A percentile compares a stretch with the other conserved stretches of the same genome.
These are phyloP conservation scores for Epichloe festucae DNA, from an alignment of 2,329 filamentous ascomycete species.

Conservation along the genomic window DNA sequence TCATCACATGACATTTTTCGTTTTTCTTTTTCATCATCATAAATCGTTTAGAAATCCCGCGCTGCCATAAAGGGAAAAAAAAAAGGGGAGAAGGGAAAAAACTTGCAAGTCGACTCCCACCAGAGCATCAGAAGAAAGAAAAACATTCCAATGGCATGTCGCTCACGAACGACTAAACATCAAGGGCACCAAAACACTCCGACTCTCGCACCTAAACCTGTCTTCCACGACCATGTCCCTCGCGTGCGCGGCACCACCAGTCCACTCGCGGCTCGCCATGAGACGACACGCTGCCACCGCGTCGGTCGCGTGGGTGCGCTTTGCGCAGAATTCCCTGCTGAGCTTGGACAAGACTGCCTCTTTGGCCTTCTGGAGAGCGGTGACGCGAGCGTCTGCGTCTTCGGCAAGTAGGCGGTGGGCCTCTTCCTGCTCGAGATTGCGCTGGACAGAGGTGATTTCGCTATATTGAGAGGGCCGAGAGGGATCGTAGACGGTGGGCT, in stretches of 20 bases:
- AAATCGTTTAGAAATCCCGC: constrained; percentile 6
- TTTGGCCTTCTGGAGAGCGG: constrained; percentile 44
- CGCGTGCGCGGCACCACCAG: constrained; percentile 13
- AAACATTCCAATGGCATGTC: no score
- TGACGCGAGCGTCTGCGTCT: constrained; percentile 40
- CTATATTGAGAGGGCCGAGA: constrained; percentile 20
- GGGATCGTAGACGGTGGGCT: constrained; percentile 45
- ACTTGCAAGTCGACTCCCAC: no score
- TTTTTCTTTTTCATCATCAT: constrained; percentile 14
- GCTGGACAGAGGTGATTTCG: constrained; percentile 44
- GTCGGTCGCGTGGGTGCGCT: constrained; percentile 20
- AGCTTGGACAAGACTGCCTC: constrained; percentile 48
- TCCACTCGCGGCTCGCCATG: constrained; percentile 18
- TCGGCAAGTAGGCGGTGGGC: constrained; percentile 42
- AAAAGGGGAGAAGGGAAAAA: no score
- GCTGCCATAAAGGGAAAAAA: background rate
- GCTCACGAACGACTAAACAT: constrained; percentile 38
- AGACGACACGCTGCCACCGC: constrained; percentile 21
- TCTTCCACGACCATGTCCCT: constrained; percentile 26
- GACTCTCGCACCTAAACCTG: constrained; percentile 36
- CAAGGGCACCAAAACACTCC: constrained; percentile 43
- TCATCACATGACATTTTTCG: constrained; percentile 8
- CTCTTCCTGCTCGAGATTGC: constrained; percentile 43
- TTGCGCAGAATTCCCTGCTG: constrained; percentile 34
- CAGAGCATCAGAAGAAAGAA: no score